Conservation (phyloP, 257 asterid species). For the Nicotiana tomentosiformis region DNA sequence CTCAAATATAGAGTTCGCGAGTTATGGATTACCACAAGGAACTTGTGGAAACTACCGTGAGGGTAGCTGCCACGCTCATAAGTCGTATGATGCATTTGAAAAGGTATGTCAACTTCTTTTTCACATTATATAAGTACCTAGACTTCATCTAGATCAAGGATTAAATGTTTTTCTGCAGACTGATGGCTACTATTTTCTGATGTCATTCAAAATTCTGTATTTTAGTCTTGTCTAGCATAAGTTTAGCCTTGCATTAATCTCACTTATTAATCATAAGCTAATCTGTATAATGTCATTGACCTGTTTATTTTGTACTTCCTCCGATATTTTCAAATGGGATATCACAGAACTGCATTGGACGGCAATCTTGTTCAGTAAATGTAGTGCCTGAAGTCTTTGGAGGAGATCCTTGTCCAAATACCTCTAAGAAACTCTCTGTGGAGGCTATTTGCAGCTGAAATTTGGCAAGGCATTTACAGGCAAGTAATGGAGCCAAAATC, state of each 20-base stretch:
- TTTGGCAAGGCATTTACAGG: not conserved
- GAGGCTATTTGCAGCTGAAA: slow-evolving; percentile 13
- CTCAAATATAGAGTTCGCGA: slow-evolving; percentile 8
- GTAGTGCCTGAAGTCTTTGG: slow-evolving; percentile 1
- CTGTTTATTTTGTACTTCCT: not conserved
- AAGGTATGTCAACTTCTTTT: slow-evolving; percentile 2
- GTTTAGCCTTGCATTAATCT: too few species aligned
- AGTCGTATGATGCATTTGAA: slow-evolving; percentile 5
- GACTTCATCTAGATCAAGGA: not conserved
- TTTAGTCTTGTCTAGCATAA: not conserved
- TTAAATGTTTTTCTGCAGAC: not conserved
- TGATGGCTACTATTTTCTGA: not conserved
- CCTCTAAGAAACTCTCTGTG: slow-evolving; percentile 10
- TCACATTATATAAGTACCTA: not conserved
- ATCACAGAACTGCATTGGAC: not conserved
- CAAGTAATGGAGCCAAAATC: not conserved
- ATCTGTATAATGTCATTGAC: not conserved
- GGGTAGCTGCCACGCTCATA: slow-evolving; percentile 8
- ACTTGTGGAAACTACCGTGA: slow-evolving; percentile 7
- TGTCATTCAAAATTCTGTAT: not conserved
- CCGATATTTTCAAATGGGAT: not conserved
- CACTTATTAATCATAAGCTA: too few species aligned
- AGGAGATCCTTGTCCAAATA: slow-evolving; percentile 13
- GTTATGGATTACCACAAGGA: slow-evolving; percentile 14
- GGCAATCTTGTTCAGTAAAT: slow-evolving; percentile 7